Percentiles rank a stretch among this genome's conserved stretches.
These are phyloP conservation scores for Calendula officinalis DNA, from an alignment of 129 eudicot species.

Conservation along the genomic window DNA sequence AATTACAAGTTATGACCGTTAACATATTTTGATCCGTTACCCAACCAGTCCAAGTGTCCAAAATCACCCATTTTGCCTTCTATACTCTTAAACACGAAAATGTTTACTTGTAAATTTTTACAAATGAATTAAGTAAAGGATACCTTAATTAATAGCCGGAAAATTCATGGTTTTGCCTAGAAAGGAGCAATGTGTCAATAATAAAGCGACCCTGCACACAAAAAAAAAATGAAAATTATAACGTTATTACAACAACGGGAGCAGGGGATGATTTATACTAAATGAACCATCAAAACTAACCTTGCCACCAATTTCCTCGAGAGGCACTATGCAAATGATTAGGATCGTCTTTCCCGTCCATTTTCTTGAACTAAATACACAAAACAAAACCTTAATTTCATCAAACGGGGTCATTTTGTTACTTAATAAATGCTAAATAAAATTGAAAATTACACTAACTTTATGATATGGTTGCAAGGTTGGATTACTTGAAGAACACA, in stretches of 20 bases:
- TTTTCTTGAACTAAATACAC: constrained; percentile 26
- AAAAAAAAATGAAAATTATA: not conserved
- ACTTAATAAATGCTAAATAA: not conserved
- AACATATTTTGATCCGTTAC: too few relatives aligned
- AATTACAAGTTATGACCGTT: too few relatives aligned
- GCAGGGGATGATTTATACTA: too few relatives aligned
- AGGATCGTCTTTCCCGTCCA: constrained; percentile 30
- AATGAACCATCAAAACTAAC: constrained; percentile 19
- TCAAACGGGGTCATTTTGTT: not conserved
- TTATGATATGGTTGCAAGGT: constrained; percentile 24
- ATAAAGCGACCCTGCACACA: constrained; percentile 48
- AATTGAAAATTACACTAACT: constrained; percentile 23
- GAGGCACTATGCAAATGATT: constrained; percentile 28
- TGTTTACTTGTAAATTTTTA: not conserved
- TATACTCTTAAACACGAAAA: not conserved
- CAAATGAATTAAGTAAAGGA: not conserved
- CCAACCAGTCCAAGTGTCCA: too few relatives aligned
- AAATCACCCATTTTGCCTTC: not conserved
- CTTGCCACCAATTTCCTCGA: constrained; percentile 66
- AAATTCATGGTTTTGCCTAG: constrained; percentile 20
- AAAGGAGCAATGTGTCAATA: constrained; percentile 24
- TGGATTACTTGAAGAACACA: constrained; percentile 22
- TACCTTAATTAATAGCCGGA: not conserved
- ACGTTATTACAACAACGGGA: too few relatives aligned
- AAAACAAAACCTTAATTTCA: not conserved